Evolutionary conservation across 192 early-diverging fungal species (phyloP).

Genomic region (Chytriomyces confervae): DNA sequence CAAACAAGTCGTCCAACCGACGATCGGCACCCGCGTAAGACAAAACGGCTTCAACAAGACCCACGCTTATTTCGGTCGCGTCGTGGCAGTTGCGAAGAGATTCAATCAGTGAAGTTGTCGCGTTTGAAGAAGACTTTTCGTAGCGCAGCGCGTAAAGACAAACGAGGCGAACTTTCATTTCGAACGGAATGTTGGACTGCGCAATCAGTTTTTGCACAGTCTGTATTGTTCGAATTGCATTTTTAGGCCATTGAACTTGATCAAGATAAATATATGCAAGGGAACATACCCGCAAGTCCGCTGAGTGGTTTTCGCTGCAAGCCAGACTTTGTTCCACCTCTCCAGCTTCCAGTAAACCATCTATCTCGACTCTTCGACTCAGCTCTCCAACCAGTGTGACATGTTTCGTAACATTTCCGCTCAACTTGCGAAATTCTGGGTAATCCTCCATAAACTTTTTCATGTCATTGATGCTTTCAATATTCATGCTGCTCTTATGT

Average conservation of each 20-base stretch:
- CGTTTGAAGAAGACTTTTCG: conserved; percentile 80
- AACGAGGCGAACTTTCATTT: conserved; percentile 80
- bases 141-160: conserved; percentile 91
- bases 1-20: conserved; percentile 88
- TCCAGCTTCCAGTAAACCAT: conserved; percentile 80
- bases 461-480: conserved; percentile 97
- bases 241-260: background rate
- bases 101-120: conserved; percentile 74
- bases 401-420: conserved; percentile 97
- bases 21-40: conserved; percentile 78
- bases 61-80: conserved; percentile 73
- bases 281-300: conserved; percentile 77
- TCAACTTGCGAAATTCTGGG: conserved; percentile 95
- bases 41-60: conserved; percentile 75
- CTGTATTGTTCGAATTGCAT: conserved; percentile 39
- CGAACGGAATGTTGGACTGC: conserved; percentile 68
- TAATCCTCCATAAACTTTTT: conserved; percentile 99
- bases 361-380: conserved; percentile 76
- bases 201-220: conserved; percentile 73
- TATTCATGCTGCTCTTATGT: conserved; percentile 86
- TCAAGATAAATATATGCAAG: conserved; percentile 4
- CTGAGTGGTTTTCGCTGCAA: conserved; percentile 81
- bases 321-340: conserved; percentile 97
- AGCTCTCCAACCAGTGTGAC: conserved; percentile 97
- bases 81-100: conserved; percentile 68